A percentile compares a stretch with the other conserved stretches of the same genome.
Conservation (phyloP, 306 rosid species). For the Styphnolobium japonicum region DNA sequence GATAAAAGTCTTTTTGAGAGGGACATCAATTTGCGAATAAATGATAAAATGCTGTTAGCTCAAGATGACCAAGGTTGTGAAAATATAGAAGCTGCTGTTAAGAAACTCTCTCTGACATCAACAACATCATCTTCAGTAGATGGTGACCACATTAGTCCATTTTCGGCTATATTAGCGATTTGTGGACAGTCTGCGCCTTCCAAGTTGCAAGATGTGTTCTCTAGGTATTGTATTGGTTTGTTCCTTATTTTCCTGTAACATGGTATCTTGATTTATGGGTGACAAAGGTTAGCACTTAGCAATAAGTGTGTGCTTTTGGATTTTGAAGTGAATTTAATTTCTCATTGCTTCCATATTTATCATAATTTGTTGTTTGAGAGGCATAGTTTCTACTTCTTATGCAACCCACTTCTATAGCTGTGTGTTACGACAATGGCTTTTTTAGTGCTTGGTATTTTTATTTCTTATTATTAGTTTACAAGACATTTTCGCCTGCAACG, state of each 20-base stretch:
- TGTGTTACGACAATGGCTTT: background rate
- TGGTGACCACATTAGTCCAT: slow-evolving; percentile 47
- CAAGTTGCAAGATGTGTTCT: slow-evolving; percentile 52
- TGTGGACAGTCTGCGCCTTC: slow-evolving; percentile 86
- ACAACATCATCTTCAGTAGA: slow-evolving; percentile 46
- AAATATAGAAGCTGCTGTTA: slow-evolving; percentile 57
- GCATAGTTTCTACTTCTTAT: background rate
- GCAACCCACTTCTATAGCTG: background rate
- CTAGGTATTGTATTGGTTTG: slow-evolving; percentile 61
- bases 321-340: slow-evolving; percentile 1
- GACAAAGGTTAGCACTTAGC: background rate
- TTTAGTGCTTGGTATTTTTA: background rate
- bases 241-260: slow-evolving; percentile 26
- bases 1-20: slow-evolving; percentile 22
- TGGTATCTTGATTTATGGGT: background rate
- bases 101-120: slow-evolving; percentile 70
- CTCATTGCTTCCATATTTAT: background rate
- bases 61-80: slow-evolving; percentile 34
- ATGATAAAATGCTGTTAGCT: slow-evolving; percentile 6
- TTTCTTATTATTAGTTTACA: background rate
- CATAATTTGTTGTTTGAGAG: background rate
- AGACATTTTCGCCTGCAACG: background rate
- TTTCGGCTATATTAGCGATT: slow-evolving; percentile 59
- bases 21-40: slow-evolving; percentile 23
- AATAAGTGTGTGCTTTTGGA: background rate